Base-by-base conservation (phyloP, 73 alveolate species). In the Uronychia binucleata region DNA sequence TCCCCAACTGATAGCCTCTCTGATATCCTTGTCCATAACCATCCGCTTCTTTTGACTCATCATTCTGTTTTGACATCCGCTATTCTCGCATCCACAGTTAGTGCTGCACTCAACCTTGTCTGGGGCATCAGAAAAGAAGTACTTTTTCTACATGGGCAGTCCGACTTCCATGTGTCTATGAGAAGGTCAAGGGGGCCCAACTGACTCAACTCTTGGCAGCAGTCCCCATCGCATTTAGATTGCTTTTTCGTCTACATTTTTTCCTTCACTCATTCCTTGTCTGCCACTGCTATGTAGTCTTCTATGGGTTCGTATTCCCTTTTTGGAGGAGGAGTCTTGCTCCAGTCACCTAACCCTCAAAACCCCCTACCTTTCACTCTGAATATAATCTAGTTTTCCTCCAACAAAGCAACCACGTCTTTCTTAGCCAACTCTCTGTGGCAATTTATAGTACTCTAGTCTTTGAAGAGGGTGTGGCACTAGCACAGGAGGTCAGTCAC, bases 1-100 rank as follows among this genome's bases (percentile, higher is more conserved):
- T 14, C 99, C 99, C 99, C 99, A 98, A 60, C 98, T 86, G 75
- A 90, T 85, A 79, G 94, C 97, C 93, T 97, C 99, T 82, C 79
- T 88, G 35, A 95, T 97, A 89, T 97, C 99, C 1, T 29, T 59
- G 34, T 91, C 96, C 26, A 97, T 78, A 83, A 58, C 74, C 74
- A 93, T 87, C 82, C 91, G 82, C 83, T 96, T 86, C 80, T 95
- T 93, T 77, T 85, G 86, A 46, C 87, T 77, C 86, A 96, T 95
- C 57, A 92, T 85, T 77, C 97, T 81, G 91, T 96, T 96, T 79
- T 93, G 85, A 74, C 99, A 96, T 59, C 58, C 82, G 75, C 77
- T 85, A 28, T 30, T 78, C 81, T 91, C 91, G 81, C 99, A 96
- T 74, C 91, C 94, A 79, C 99, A 96, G 74, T 57, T 32, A 34